phyloP scores from a whole-genome alignment of 306 rosid species.

The Lathyrus oleraceus region DNA sequence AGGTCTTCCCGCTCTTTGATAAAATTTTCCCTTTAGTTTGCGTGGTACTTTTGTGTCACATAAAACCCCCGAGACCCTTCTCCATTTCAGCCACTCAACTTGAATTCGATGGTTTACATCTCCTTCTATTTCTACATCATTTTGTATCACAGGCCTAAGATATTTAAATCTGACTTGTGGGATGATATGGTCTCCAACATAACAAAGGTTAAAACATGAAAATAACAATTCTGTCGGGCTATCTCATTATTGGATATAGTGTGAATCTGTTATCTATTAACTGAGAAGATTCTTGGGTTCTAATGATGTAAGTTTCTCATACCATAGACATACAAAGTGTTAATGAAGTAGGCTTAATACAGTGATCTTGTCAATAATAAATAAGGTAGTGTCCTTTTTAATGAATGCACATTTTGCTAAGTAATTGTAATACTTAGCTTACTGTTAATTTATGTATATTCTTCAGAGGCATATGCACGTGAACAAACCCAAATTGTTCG shows the following conservation, averaged over 20 bases:
- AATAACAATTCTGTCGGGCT: slow-evolving; percentile 4
- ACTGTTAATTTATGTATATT: slow-evolving; percentile 16
- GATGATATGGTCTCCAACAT: neutral
- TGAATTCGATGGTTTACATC: no score
- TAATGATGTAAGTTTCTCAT: slow-evolving; percentile 14
- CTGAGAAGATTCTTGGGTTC: neutral
- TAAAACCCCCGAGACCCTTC: no score
- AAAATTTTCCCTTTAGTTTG: no score
- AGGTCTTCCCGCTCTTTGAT: no score
- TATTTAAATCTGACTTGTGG: no score
- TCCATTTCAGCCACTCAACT: no score
- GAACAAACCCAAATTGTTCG: slow-evolving; percentile 91
- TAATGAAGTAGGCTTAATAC: neutral
- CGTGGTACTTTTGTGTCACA: no score
- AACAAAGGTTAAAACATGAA: neutral
- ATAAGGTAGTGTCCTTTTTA: slow-evolving; percentile 12
- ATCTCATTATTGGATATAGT: neutral
- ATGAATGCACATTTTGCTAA: slow-evolving; percentile 21
- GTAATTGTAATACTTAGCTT: slow-evolving; percentile 19
- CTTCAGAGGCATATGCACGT: slow-evolving; percentile 86
- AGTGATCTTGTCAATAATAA: slow-evolving; percentile 10
- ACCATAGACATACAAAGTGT: slow-evolving; percentile 9
- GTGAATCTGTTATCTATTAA: slow-evolving; percentile 12
- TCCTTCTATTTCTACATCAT: no score
- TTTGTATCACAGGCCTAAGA: no score